These are phyloP conservation scores for Ceratorhiza oryzae-sativae DNA, from an alignment of 1,284 basidiomycete species.

Conservation along the genomic window DNA sequence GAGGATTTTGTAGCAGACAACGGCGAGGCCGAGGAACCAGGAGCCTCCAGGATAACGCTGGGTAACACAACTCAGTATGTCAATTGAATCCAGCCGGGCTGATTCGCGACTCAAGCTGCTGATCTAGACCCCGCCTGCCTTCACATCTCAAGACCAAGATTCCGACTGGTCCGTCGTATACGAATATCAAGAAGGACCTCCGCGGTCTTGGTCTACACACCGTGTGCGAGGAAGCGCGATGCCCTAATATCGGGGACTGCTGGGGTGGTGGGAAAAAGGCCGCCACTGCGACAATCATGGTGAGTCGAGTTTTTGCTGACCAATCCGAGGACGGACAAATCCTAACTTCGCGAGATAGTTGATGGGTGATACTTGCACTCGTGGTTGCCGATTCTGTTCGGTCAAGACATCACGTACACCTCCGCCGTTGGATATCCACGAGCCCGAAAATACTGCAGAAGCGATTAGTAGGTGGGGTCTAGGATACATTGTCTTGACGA, in stretches of 20 bases:
- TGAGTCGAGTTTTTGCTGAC: conserved; percentile 50
- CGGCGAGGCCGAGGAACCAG: conserved; percentile 46
- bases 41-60: conserved; percentile 70
- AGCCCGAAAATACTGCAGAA: conserved; percentile 98
- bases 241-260: conserved; percentile 99
- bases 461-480: conserved; percentile 98
- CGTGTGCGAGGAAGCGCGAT: conserved; percentile 98
- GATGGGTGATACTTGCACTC: conserved; percentile 99
- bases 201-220: conserved; percentile 92
- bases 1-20: conserved; percentile 85
- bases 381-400: conserved; percentile 97
- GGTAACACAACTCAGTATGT: conserved; percentile 79
- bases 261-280: conserved; percentile 92
- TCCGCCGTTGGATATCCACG: conserved; percentile 92
- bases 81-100: conserved; percentile 6
- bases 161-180: conserved; percentile 88
- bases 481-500: conserved; percentile 97
- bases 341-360: conserved; percentile 59
- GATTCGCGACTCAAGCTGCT: background rate
- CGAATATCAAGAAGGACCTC: conserved; percentile 94
- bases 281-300: conserved; percentile 99
- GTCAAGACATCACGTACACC: conserved; percentile 93
- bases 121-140: conserved; percentile 82
- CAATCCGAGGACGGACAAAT: background rate
- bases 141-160: conserved; percentile 93